Conservation (phyloP, 164 flowering plant species). For the Sextonia rubra region DNA sequence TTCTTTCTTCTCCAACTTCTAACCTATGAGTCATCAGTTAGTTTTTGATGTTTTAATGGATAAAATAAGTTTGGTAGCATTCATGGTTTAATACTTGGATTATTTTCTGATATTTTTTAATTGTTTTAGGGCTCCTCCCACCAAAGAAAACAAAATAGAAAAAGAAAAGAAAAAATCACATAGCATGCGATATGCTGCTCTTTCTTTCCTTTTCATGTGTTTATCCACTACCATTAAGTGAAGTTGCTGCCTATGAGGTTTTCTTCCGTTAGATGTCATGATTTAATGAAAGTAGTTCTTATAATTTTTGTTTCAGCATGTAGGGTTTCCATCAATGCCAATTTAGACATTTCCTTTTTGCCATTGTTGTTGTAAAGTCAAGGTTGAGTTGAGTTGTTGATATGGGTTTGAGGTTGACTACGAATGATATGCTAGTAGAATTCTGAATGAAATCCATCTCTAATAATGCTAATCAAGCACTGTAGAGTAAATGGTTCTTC, state of each 20-base stretch:
- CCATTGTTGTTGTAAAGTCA: slow-evolving; percentile 26
- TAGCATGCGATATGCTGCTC: not conserved
- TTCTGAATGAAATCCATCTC: slow-evolving; percentile 4
- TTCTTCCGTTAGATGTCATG: slow-evolving; percentile 16
- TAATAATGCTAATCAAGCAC: not conserved
- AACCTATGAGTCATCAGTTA: no score
- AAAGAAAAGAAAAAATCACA: no score
- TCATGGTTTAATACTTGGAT: no score
- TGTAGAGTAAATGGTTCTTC: not conserved
- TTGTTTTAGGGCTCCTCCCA: no score
- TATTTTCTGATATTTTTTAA: no score
- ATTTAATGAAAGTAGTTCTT: slow-evolving; percentile 12
- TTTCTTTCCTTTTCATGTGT: not conserved
- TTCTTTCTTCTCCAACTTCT: no score
- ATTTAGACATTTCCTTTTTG: slow-evolving; percentile 30
- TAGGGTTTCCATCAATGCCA: slow-evolving; percentile 26
- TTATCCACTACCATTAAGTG: not conserved
- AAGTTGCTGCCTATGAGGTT: not conserved
- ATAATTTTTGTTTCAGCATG: slow-evolving; percentile 27
- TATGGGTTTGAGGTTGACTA: slow-evolving; percentile 6
- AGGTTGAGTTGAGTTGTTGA: slow-evolving; percentile 14
- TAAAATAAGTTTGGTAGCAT: no score
- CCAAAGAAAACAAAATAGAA: no score
- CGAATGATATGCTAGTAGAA: not conserved
- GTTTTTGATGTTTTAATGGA: no score